Evolutionary conservation across 2,329 filamentous ascomycete species (phyloP), one percentile per base, ranked within the genome.

Genomic region (Neobulgaria alba): DNA sequence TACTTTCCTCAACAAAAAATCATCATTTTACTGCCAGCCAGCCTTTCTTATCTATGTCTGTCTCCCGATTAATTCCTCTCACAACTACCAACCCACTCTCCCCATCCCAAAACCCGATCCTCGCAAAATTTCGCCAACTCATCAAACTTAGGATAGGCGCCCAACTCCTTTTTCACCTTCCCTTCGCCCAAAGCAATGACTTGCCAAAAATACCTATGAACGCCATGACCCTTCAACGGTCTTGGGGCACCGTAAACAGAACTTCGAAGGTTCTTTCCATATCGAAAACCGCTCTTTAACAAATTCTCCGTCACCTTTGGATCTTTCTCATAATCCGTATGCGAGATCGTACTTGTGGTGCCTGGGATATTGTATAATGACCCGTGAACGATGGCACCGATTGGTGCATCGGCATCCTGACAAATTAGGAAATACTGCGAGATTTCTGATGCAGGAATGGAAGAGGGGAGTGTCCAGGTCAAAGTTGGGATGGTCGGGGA

Each of bases 141-240:
- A 8, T 47, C 43, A 33, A 56, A 56, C 29, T 38, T 56, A 14
- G 52, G 16, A 3, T 12, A n/a, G 2, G 16, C n/a, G 17, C 54
- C 51, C 1, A 50, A 47, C 3, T 33, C 12, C 2, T 45, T 44
- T 10, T 61, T 37, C 3, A 38, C 35, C 19, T 52, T 50, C 4
- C 51, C 50, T 18, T 52, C 50, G 4, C 51, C 50, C 20, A 62
- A 50, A 4, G 58, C 57, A 3, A 61, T 42, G 9, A 62, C 47
- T 7, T 57, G 56, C 38, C 53, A 61, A 14, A 60, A 46, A 34
- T 61, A 63, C 7, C 58, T 54, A 45, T 63, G 60, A 4, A 32
- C 31, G 10, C 59, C 60, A 29, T 63, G 58, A 0, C 57, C 59
- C 18, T 54, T 45, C 5, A 57, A 51, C 4, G 60, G 52, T 9